phyloP scores from a whole-genome alignment of 1,284 basidiomycete genomes.

The Ceratobasidium sp. region DNA sequence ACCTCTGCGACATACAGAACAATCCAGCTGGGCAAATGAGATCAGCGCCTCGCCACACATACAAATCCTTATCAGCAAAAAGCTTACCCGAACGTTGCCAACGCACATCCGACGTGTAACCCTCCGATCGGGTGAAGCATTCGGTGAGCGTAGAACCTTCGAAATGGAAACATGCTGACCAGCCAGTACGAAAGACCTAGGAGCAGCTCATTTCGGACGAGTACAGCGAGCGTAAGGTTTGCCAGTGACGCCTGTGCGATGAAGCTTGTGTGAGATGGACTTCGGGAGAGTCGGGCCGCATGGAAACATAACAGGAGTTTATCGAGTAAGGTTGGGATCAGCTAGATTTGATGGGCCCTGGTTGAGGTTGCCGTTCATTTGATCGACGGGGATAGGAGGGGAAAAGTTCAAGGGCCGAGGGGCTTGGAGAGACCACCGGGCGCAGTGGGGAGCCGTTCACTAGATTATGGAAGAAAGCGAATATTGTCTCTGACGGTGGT shows the following conservation, averaged over 20 bases:
- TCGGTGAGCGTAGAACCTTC: constrained; percentile 35
- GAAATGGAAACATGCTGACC: constrained; percentile 42
- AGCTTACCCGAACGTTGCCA: constrained; percentile 33
- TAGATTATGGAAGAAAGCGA: constrained; percentile 42
- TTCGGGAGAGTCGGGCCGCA: constrained; percentile 23
- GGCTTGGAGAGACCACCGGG: not conserved
- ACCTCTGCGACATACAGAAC: constrained; percentile 14
- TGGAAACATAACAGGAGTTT: constrained; percentile 37
- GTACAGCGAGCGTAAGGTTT: constrained; percentile 34
- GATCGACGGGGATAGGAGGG: too few species aligned
- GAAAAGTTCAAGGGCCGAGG: not conserved
- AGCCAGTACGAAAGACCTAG: constrained; percentile 17
- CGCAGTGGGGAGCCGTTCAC: not conserved
- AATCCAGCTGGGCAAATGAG: constrained; percentile 23
- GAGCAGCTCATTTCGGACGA: constrained; percentile 38
- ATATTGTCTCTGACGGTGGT: constrained; percentile 39
- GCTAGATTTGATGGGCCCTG: constrained; percentile 46
- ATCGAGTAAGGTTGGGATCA: constrained; percentile 28
- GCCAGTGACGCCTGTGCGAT: constrained; percentile 38
- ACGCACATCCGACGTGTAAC: constrained; percentile 40
- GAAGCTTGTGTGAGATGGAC: constrained; percentile 23
- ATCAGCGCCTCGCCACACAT: not conserved
- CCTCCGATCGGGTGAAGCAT: constrained; percentile 41
- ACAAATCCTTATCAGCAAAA: not conserved
- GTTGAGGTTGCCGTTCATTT: not conserved